phyloP scores from a whole-genome alignment of 179 eudicot species.

The Gypsophila paniculata region DNA sequence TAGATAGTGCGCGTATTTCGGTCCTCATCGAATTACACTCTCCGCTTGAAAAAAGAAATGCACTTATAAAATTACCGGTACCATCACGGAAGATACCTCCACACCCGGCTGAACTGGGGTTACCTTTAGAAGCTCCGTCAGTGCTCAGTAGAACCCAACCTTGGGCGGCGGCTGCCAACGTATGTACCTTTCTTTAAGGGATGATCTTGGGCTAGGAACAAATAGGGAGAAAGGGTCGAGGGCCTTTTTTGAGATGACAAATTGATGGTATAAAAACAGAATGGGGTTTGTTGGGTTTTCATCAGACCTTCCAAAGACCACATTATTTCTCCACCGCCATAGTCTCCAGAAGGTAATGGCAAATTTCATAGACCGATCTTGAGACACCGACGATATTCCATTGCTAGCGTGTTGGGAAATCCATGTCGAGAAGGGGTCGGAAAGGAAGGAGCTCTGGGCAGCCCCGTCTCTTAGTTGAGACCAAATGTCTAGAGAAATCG shows the following conservation, averaged over 20 bases:
- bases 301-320: not conserved
- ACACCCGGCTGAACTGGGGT: too few species aligned
- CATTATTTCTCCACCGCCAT: not conserved
- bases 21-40: too few species aligned
- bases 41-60: too few species aligned
- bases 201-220: not conserved
- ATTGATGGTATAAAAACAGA: not conserved
- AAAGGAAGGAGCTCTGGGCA: not conserved
- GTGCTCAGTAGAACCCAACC: too few species aligned
- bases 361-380: not conserved
- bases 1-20: too few species aligned
- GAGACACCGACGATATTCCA: not conserved
- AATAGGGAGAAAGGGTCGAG: not conserved
- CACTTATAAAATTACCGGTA: too few species aligned
- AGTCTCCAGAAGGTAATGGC: not conserved
- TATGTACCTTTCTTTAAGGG: not conserved
- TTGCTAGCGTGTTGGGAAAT: not conserved
- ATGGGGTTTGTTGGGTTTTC: not conserved
- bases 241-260: not conserved
- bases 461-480: not conserved
- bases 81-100: too few species aligned
- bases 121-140: too few species aligned
- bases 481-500: not conserved
- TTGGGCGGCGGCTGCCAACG: not conserved
- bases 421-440: too few species aligned